Evolutionary conservation across 129 eudicot genomes (phyloP).

Genomic region (Ambrosia artemisiifolia): DNA sequence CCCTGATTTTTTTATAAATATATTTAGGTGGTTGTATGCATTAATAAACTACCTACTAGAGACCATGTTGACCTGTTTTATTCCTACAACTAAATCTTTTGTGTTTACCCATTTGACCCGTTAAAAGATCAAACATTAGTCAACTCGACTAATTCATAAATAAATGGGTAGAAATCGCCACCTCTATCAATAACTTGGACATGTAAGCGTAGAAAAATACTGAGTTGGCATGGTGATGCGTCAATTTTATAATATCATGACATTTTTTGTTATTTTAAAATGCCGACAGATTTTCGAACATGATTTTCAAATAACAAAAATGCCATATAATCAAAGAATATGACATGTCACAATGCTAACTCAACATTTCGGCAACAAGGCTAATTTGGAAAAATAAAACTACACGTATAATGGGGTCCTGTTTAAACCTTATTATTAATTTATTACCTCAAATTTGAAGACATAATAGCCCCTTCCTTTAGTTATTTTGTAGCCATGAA

Average conservation of each 20-base stretch:
- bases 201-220: neutral
- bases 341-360: neutral
- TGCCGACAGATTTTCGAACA: neutral
- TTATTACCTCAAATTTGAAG: conserved; percentile 81
- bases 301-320: neutral
- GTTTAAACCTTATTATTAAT: neutral
- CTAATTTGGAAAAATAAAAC: neutral
- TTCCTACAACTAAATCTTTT: neutral
- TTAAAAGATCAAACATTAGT: neutral
- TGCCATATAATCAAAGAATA: neutral
- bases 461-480: conserved; percentile 88
- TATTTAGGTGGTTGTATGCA: neutral
- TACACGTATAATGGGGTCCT: neutral
- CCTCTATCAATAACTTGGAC: neutral
- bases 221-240: neutral
- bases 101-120: neutral
- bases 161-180: too few relatives aligned
- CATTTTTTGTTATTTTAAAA: neutral
- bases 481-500: conserved; percentile 74
- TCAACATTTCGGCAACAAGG: neutral
- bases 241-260: neutral
- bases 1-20: neutral
- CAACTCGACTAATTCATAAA: neutral
- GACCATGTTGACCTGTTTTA: neutral
- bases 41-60: neutral